Conservation (phyloP, 1,284 basidiomycete genomes). For the Ceratobasidium sp. region DNA sequence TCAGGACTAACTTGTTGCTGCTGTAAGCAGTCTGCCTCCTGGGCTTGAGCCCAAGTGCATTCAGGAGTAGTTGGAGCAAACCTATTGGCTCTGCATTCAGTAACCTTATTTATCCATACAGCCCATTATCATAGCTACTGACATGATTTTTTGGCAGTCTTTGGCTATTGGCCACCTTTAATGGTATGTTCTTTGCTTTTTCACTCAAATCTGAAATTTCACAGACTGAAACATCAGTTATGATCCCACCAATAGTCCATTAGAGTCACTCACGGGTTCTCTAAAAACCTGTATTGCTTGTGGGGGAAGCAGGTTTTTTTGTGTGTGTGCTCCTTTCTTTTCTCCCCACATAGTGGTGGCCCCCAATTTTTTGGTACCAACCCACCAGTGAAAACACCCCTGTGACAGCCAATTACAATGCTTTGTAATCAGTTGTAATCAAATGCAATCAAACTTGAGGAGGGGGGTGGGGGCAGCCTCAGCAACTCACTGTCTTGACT, state of each 20-base stretch:
- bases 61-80: constrained; percentile 12
- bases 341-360: background rate
- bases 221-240: too few relatives aligned
- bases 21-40: background rate
- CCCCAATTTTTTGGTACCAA: background rate
- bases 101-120: background rate
- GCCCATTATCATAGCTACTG: background rate
- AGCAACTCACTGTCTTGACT: too few relatives aligned
- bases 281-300: background rate
- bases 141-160: too few relatives aligned
- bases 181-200: too few relatives aligned
- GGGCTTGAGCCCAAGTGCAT: background rate
- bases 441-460: background rate
- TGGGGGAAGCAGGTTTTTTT: background rate
- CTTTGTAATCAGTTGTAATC: constrained; percentile 1
- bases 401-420: constrained; percentile 5
- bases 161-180: too few relatives aligned
- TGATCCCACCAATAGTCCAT: too few relatives aligned
- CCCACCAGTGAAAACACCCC: background rate
- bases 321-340: background rate
- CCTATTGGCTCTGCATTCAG: background rate
- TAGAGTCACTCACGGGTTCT: too few relatives aligned
- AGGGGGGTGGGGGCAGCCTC: background rate
- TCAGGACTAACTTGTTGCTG: background rate
- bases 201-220: too few relatives aligned